phyloP scores from a whole-genome alignment of 805 yeast species.

The Candida alai region DNA sequence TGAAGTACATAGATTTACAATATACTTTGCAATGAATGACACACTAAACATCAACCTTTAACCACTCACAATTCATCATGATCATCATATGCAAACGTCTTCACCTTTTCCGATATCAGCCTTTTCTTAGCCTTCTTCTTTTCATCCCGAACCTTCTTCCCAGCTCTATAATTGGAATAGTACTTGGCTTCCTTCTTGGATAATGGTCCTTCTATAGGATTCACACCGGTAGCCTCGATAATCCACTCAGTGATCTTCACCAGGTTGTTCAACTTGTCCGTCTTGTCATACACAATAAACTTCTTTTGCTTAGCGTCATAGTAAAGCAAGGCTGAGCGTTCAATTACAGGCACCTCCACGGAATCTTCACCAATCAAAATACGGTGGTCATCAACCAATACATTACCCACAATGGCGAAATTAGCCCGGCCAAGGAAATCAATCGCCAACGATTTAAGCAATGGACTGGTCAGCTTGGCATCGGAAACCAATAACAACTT shows the following conservation, averaged over 20 bases:
- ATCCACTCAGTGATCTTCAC: conserved; percentile 32
- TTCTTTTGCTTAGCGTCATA: conserved; percentile 16
- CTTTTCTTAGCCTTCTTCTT: conserved; percentile 14
- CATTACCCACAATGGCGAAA: conserved; percentile 41
- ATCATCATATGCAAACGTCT: conserved; percentile 2
- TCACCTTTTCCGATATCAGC: background rate
- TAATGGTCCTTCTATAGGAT: conserved; percentile 35
- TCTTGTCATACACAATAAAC: conserved; percentile 20
- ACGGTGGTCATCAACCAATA: conserved; percentile 16
- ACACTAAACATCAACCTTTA: background rate
- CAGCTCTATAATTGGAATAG: conserved; percentile 27
- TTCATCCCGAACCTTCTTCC: conserved; percentile 18
- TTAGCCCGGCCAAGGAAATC: conserved; percentile 56
- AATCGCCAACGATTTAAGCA: conserved; percentile 63
- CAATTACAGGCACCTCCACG: conserved; percentile 18
- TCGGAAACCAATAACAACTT: conserved; percentile 54
- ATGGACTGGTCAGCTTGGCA: conserved; percentile 46
- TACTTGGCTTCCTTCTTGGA: conserved; percentile 30
- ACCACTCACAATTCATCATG: conserved; percentile 10
- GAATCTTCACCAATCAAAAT: conserved; percentile 18
- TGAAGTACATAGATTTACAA: conserved; percentile 4
- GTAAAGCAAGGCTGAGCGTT: conserved; percentile 25
- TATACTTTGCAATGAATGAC: background rate
- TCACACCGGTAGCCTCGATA: conserved; percentile 17
- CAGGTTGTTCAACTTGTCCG: conserved; percentile 27